Conservation (phyloP, 2,329 filamentous ascomycete genomes). For the Elsinoe arachidis region DNA sequence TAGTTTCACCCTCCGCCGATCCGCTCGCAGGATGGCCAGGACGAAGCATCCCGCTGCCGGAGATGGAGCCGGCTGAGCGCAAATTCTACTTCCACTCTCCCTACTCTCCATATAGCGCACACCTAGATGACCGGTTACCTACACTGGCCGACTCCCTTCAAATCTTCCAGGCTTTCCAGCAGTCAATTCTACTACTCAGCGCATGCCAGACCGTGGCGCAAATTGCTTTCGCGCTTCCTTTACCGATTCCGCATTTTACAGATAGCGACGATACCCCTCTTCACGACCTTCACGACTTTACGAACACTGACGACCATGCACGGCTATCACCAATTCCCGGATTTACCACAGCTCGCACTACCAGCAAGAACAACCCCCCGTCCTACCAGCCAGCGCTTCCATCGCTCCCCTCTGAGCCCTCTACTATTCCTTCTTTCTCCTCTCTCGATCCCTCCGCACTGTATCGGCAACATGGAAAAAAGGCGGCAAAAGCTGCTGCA, state of each 20-base stretch:
- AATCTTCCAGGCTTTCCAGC: slow-evolving; percentile 6
- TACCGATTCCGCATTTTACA: background rate
- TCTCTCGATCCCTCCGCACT: background rate
- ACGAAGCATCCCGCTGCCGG: background rate
- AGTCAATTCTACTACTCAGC: background rate
- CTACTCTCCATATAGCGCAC: background rate
- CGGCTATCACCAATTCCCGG: background rate
- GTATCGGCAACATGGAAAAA: slow-evolving; percentile 10
- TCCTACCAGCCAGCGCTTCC: background rate
- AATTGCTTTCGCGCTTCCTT: background rate
- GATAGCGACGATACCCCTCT: background rate
- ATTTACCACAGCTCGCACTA: background rate
- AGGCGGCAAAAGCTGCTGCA: background rate
- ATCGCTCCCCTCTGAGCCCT: background rate
- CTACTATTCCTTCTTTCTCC: background rate
- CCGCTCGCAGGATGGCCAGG: slow-evolving; percentile 11
- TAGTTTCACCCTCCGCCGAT: background rate
- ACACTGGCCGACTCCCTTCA: slow-evolving; percentile 3
- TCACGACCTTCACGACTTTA: slow-evolving; percentile 3
- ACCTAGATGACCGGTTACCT: background rate
- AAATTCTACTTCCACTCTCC: background rate
- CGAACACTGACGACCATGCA: slow-evolving; percentile 7
- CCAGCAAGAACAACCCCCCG: background rate
- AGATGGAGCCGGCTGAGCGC: slow-evolving; percentile 9
- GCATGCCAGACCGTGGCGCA: slow-evolving; percentile 6